Conservation (phyloP, 2,329 filamentous ascomycete species). For the Paramyrothecium roridum region DNA sequence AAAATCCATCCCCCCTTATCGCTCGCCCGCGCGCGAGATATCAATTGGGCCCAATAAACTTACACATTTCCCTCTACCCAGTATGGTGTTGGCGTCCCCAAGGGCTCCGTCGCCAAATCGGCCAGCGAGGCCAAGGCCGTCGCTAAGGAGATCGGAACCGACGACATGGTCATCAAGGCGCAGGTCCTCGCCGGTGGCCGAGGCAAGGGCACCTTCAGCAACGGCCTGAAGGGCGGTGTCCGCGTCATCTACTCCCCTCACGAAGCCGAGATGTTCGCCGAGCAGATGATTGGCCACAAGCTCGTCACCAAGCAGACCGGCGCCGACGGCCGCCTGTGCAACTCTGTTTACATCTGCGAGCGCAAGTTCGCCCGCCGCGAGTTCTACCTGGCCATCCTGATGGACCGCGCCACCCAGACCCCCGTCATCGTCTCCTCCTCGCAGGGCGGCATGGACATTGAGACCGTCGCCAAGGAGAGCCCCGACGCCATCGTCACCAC, state of each 20-base stretch:
- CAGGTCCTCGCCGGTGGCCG: slow-evolving; percentile 97
- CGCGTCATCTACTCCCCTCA: slow-evolving; percentile 98
- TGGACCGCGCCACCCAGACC: slow-evolving; percentile 88
- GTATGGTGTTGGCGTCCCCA: slow-evolving; percentile 93
- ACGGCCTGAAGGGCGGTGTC: slow-evolving; percentile 97
- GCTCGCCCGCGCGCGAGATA: slow-evolving; percentile 5
- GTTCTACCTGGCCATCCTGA: slow-evolving; percentile 98
- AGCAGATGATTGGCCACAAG: slow-evolving; percentile 99
- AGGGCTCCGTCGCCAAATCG: slow-evolving; percentile 80
- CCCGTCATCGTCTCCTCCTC: slow-evolving; percentile 97
- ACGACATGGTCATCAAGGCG: slow-evolving; percentile 99
- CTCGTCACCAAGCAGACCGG: slow-evolving; percentile 99
- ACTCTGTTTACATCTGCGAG: slow-evolving; percentile 97
- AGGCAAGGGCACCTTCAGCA: slow-evolving; percentile 97
- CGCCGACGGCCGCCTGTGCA: slow-evolving; percentile 89
- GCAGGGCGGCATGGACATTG: slow-evolving; percentile 99
- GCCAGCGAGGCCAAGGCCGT: slow-evolving; percentile 87
- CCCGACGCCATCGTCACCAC: slow-evolving; percentile 95
- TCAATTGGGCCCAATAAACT: slow-evolving; percentile 13
- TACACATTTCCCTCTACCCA: slow-evolving; percentile 32
- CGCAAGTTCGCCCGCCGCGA: slow-evolving; percentile 98
- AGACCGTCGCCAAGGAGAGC: slow-evolving; percentile 96
- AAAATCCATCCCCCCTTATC: slow-evolving; percentile 20
- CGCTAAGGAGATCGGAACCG: slow-evolving; percentile 84
- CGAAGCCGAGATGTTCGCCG: slow-evolving; percentile 93